Evolutionary conservation across 805 yeast species (phyloP).

Genomic region (Metschnikowia dekortorum): DNA sequence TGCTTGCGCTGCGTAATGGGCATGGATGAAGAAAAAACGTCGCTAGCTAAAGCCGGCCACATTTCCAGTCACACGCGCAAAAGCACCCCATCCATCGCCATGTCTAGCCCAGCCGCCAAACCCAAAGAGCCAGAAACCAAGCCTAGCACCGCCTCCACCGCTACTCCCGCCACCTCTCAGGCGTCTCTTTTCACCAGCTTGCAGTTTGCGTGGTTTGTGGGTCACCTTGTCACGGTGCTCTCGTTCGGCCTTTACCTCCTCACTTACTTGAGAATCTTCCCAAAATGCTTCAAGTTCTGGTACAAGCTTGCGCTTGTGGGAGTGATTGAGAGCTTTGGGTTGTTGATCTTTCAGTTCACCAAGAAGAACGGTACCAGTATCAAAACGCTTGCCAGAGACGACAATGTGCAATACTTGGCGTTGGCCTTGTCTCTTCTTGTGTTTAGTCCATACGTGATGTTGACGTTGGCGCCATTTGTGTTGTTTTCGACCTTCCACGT

Average conservation of each 20-base stretch:
- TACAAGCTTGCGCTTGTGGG: conserved; percentile 62
- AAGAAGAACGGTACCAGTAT: conserved; percentile 26
- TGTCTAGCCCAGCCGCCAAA: conserved; percentile 1
- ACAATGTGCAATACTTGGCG: conserved; percentile 70
- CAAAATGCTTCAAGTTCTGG: conserved; percentile 29
- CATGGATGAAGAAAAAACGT: not conserved
- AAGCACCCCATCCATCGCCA: not conserved
- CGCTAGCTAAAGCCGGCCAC: not conserved
- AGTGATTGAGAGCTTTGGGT: conserved; percentile 67
- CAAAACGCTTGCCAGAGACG: conserved; percentile 39
- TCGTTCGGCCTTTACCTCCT: conserved; percentile 28
- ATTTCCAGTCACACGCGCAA: not conserved
- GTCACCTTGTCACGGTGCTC: conserved; percentile 35
- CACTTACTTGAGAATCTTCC: conserved; percentile 30
- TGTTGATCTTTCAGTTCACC: conserved; percentile 59
- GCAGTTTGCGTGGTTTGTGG: conserved; percentile 75
- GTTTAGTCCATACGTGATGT: conserved; percentile 53
- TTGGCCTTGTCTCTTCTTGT: conserved; percentile 44
- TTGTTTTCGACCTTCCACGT: conserved; percentile 81
- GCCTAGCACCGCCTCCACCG: not conserved
- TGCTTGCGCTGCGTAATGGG: conserved; percentile 4
- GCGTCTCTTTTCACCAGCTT: conserved; percentile 31
- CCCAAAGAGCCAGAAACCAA: not conserved
- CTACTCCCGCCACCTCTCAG: not conserved
- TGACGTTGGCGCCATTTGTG: conserved; percentile 69